Conservation (phyloP, 2,329 filamentous ascomycete genomes). For the Aspergillus pseudoglaucus region DNA sequence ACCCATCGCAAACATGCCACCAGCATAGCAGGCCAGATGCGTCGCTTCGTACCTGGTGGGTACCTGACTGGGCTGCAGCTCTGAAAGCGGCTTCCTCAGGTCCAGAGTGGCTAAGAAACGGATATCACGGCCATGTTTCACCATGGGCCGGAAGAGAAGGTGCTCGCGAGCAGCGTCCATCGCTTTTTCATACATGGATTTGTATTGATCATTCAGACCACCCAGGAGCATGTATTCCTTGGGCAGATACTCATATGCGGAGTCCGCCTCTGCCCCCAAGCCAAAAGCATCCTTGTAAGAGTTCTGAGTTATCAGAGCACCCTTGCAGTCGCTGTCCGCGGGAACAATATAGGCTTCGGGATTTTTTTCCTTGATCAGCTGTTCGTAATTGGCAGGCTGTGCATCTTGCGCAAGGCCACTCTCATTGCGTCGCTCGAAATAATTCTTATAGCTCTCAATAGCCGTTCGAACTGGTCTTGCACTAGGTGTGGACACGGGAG, state of each 20-base stretch:
- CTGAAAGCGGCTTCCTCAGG: slow-evolving; percentile 16
- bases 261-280: slow-evolving; percentile 42
- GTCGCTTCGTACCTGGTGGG: slow-evolving; percentile 47
- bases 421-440: slow-evolving; percentile 15
- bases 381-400: slow-evolving; percentile 21
- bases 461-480: slow-evolving; percentile 13
- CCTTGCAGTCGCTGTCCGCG: slow-evolving; percentile 27
- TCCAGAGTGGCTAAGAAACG: slow-evolving; percentile 34
- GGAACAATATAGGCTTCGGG: slow-evolving; percentile 7
- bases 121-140: slow-evolving; percentile 34
- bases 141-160: slow-evolving; percentile 42
- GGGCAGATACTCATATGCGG: slow-evolving; percentile 46
- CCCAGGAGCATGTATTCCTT: slow-evolving; percentile 44
- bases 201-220: slow-evolving; percentile 38
- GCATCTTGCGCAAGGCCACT: slow-evolving; percentile 19
- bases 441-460: slow-evolving; percentile 18
- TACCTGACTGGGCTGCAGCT: slow-evolving; percentile 6
- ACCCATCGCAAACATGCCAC: slow-evolving; percentile 57
- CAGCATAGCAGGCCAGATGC: slow-evolving; percentile 55
- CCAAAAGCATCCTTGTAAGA: slow-evolving; percentile 33
- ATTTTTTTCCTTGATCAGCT: slow-evolving; percentile 5
- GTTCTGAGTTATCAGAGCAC: slow-evolving; percentile 33
- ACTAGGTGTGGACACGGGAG: slow-evolving; percentile 4
- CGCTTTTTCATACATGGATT: slow-evolving; percentile 38
- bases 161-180: slow-evolving; percentile 34